A percentile compares a stretch with the other conserved stretches of the same genome.
Conservation (phyloP, 225 moss, liverwort and hornwort genomes). For the Rhytidiadelphus loreus region DNA sequence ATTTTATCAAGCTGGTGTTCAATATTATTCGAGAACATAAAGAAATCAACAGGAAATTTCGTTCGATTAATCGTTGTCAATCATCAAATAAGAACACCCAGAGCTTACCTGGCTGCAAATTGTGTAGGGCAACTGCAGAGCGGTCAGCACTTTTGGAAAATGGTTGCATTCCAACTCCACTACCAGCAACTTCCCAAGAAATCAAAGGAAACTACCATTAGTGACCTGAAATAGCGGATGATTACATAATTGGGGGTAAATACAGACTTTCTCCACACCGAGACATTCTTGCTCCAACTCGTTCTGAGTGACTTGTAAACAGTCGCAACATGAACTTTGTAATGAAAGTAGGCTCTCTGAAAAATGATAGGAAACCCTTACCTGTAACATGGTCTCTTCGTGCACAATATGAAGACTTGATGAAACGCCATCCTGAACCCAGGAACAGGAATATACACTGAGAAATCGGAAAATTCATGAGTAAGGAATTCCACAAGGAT, state of each 20-base stretch:
- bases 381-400: slow-evolving; percentile 61
- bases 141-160: slow-evolving; percentile 19
- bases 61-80: neutral
- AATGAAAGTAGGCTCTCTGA: neutral
- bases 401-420: slow-evolving; percentile 46
- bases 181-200: slow-evolving; percentile 21
- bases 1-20: neutral
- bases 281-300: neutral
- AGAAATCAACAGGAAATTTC: neutral
- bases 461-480: neutral
- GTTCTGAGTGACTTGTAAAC: neutral
- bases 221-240: neutral
- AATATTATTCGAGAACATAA: neutral
- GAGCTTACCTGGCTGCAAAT: slow-evolving; percentile 7
- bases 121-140: slow-evolving; percentile 27
- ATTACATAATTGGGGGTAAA: neutral
- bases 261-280: neutral
- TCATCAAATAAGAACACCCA: neutral
- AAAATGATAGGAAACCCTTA: neutral
- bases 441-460: neutral
- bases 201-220: neutral
- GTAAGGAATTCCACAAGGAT: neutral
- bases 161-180: slow-evolving; percentile 40
- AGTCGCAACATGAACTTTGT: neutral
- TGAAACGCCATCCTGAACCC: slow-evolving; percentile 44